Evolutionary conservation across 2,329 filamentous ascomycete species (phyloP).

Genomic region (Volutella citrinella): DNA sequence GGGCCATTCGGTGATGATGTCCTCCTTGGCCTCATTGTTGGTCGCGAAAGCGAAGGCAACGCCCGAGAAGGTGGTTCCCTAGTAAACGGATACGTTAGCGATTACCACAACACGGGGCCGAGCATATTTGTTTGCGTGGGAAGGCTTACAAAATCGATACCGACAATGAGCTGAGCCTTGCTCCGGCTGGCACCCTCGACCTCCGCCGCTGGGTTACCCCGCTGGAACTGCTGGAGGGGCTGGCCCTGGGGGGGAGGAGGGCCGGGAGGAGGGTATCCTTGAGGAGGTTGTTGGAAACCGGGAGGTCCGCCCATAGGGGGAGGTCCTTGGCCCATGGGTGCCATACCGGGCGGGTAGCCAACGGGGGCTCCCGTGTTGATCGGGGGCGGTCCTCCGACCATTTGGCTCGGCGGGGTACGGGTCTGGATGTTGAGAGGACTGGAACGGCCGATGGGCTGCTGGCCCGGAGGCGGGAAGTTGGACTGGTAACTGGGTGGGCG

Average conservation of each 20-base stretch:
- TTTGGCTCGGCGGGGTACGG: conserved; percentile 57
- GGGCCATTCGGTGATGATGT: conserved; percentile 99
- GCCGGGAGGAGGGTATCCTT: conserved; percentile 43
- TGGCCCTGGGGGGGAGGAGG: conserved; percentile 37
- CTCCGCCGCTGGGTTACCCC: conserved; percentile 59
- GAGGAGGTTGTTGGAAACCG: conserved; percentile 38
- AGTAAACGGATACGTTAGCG: conserved; percentile 13
- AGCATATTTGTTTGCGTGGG: too few species aligned
- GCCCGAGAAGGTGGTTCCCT: conserved; percentile 97
- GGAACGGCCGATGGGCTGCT: conserved; percentile 51
- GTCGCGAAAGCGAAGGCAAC: conserved; percentile 97
- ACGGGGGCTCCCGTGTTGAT: conserved; percentile 63
- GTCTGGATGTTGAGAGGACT: conserved; percentile 49
- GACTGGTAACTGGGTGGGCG: conserved; percentile 63
- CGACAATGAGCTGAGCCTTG: conserved; percentile 96
- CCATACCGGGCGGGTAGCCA: conserved; percentile 59
- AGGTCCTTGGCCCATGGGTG: conserved; percentile 40
- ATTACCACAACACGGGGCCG: too few species aligned
- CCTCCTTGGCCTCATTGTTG: conserved; percentile 95
- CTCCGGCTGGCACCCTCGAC: conserved; percentile 85
- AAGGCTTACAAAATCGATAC: conserved; percentile 87
- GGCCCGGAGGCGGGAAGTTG: conserved; percentile 48
- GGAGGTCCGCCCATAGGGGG: conserved; percentile 35
- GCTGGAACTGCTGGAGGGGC: conserved; percentile 40
- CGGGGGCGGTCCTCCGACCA: conserved; percentile 62